Conservation (phyloP, 2,329 filamentous ascomycete species). For the Endothia cerciana region DNA sequence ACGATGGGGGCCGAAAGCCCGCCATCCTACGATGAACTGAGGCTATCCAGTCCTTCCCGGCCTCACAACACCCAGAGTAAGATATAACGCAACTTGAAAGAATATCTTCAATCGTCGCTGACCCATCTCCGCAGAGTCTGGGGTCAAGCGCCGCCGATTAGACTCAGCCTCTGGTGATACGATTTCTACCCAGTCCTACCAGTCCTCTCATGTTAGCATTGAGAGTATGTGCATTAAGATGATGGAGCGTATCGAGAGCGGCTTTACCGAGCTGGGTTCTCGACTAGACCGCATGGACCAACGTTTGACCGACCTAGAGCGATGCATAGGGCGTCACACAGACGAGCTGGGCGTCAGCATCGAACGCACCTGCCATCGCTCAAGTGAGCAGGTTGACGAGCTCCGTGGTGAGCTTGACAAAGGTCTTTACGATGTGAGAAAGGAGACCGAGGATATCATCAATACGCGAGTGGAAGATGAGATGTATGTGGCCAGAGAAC, state of each 20-base stretch:
- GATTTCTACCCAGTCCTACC: neutral
- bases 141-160: slow-evolving; percentile 14
- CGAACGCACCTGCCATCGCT: neutral
- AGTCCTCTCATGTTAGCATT: slow-evolving; percentile 1
- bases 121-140: slow-evolving; percentile 13
- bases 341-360: slow-evolving; percentile 9
- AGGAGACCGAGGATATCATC: slow-evolving; percentile 20
- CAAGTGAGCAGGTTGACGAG: slow-evolving; percentile 19
- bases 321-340: slow-evolving; percentile 4
- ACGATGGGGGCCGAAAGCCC: neutral
- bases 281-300: slow-evolving; percentile 17
- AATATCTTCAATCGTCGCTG: neutral
- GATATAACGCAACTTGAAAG: neutral
- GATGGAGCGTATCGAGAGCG: slow-evolving; percentile 15
- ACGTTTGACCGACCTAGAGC: slow-evolving; percentile 17
- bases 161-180: neutral
- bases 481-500: slow-evolving; percentile 14
- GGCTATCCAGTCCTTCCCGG: neutral
- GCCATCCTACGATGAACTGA: slow-evolving; percentile 16
- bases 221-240: slow-evolving; percentile 8
- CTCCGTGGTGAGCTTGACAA: slow-evolving; percentile 17
- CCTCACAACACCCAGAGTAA: slow-evolving; percentile 10
- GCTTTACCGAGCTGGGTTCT: slow-evolving; percentile 15
- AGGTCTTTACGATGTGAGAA: slow-evolving; percentile 15
- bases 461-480: slow-evolving; percentile 17